Evolutionary conservation across 106 monocot species (phyloP), one percentile per base, ranked within the genome.

Genomic region (Acorus gramineus): DNA sequence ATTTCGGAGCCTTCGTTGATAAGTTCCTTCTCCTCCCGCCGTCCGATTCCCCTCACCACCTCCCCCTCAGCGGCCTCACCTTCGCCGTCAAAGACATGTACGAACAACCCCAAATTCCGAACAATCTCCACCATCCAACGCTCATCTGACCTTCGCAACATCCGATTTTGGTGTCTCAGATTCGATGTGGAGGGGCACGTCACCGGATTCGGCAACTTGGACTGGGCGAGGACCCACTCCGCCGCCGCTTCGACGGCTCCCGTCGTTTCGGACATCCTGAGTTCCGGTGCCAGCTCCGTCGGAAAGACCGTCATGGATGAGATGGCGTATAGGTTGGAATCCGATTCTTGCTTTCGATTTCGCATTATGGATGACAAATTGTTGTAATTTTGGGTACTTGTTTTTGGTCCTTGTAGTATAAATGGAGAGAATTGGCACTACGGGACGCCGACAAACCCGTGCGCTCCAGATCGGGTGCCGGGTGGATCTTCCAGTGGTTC

Each of bases 221-320:
- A 91, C 54, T 98, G 96, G 96, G 88, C 77, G 51, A 81, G 73
- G 66, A 91, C 85, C 56, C 96, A 98, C 71, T 60, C 28, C 11
- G 53, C 78, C 12, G 96, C 88, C 10, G 67, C 55, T 47, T 70
- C 91, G 10, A 98, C 85, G 12, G 67, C 96, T 51, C 87, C 96
- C 49, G 77, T 71, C 52, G 87, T 98, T 12, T 64, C 78, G 52
- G 78, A 87, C 2, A 8, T 69, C 45, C 49, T 88, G 7, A 69
- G 66, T 55, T 87, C 88, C 49, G 96, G 96, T 49, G 87, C 85
- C 52, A 79, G 71, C 43, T 91, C 85, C 71, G 61, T 85, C 59
- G 91, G 96, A 47, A 91, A 88, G 81, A 98, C 96, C 56, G 59
- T 98, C 42, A 98, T 98, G 91, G 96, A 98, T 75, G 96, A 92